Base-by-base conservation (phyloP, 2,329 filamentous ascomycete genomes). In the Sphaerulina vaccinii region DNA sequence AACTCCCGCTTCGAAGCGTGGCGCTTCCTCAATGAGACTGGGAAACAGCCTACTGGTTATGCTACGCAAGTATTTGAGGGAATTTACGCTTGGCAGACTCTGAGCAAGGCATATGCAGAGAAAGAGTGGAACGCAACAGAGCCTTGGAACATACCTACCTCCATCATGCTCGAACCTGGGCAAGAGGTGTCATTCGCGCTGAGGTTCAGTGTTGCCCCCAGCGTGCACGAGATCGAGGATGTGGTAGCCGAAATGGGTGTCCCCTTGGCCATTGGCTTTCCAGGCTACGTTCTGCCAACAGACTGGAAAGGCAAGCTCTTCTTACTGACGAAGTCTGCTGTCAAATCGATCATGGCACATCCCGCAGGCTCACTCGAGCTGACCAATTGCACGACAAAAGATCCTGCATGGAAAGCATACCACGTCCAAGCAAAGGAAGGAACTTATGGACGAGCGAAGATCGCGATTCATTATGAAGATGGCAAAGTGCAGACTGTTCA, bases 71-170 rank as follows among this genome's bases (percentile, higher is more conserved):
- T 75, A 0, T 84, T 80, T 52, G 81, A 84, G 59, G 81, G 80
- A 0, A 75, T 80, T 54, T 84, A 84, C 52, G 79, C 82, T 57
- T 84, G 80, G 80, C 77, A 82, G 57, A 72, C 78, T 0, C 70
- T 79, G 45, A 76, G 73, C 10, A 71, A 75, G 49, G 80, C 80
- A 0, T 83, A 75, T 66, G 77, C 78, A 0, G 76, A 82, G 53
- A 75, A 75, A 0, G 79, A 84, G 58, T 84, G 81, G 81, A 71
- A 68, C 1, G 61, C 51, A 0, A 68, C 65, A 0, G 62, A 70
- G 2, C 80, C 81, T 0, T 84, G 82, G 82, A 84, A 84, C 57
- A 33, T 65, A 2, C 72, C 80, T 0, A 77, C 77, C 0, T 79
- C 79, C 0, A 68, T 67, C 39, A 69, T 62, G 0, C 60, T 84